These are phyloP conservation scores for Inonotus hispidus DNA, from an alignment of 1,284 basidiomycete genomes.

Conservation along the genomic window DNA sequence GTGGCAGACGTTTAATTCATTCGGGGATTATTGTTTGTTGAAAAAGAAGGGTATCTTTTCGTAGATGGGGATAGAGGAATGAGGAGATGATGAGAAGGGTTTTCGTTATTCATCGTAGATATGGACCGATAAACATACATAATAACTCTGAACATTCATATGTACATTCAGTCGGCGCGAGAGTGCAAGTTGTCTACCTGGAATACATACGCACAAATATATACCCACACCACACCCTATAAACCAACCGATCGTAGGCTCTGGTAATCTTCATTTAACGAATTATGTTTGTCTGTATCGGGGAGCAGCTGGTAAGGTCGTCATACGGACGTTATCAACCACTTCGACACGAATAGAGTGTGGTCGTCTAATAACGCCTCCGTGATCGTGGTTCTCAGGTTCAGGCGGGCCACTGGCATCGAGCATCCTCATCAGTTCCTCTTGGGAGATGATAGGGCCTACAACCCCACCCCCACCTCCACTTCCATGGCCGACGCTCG, in stretches of 20 bases:
- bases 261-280: too few species aligned
- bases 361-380: neutral
- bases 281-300: neutral
- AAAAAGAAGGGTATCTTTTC: constrained; percentile 35
- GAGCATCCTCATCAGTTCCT: constrained; percentile 8
- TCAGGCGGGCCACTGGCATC: too few species aligned
- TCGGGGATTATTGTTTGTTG: constrained; percentile 68
- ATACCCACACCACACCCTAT: too few species aligned
- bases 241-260: too few species aligned
- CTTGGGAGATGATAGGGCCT: constrained; percentile 12
- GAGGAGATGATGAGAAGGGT: neutral
- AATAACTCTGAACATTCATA: neutral
- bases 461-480: neutral
- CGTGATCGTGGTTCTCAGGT: too few species aligned
- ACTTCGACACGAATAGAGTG: constrained; percentile 5
- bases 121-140: neutral
- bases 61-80: neutral
- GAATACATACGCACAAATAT: too few species aligned
- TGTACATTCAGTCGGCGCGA: too few species aligned
- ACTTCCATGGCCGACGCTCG: neutral
- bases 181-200: too few species aligned
- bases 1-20: constrained; percentile 62
- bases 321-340: constrained; percentile 1
- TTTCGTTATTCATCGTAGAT: neutral
- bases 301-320: constrained; percentile 9